Percentiles rank a stretch among this genome's conserved stretches.
Evolutionary conservation across 768 basidiomycete species (phyloP).

Genomic region (Tylopilus balloui): DNA sequence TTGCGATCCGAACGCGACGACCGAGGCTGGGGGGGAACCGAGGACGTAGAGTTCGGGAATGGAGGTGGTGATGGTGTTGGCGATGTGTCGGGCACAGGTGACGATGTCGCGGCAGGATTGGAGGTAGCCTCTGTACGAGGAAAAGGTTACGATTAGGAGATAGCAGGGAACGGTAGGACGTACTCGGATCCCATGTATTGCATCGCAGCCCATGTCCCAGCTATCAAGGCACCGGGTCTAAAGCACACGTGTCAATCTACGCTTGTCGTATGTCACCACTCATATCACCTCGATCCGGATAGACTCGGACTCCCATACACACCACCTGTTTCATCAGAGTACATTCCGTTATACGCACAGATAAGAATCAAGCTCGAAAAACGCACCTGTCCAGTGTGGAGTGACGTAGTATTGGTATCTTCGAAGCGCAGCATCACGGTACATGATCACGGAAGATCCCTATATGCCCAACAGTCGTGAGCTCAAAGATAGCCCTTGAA

Average conservation of each 20-base stretch:
- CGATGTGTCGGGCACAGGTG: constrained; percentile 64
- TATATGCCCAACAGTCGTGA: constrained; percentile 25
- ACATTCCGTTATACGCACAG: neutral
- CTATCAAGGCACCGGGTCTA: constrained; percentile 88
- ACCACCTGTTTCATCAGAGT: constrained; percentile 47
- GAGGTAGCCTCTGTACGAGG: constrained; percentile 67
- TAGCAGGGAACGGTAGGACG: constrained; percentile 23
- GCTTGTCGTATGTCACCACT: neutral
- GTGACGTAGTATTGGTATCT: constrained; percentile 84
- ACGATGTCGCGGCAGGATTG: constrained; percentile 84
- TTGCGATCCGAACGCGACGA: constrained; percentile 80
- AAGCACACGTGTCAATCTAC: neutral
- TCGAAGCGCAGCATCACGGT: constrained; percentile 71
- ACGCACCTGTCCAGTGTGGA: constrained; percentile 69
- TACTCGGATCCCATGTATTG: constrained; percentile 59
- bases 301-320: constrained; percentile 88
- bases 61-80: constrained; percentile 55
- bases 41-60: constrained; percentile 86
- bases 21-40: constrained; percentile 85
- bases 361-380: neutral
- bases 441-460: constrained; percentile 96
- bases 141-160: neutral
- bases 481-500: neutral
- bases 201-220: constrained; percentile 79
- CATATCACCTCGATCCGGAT: constrained; percentile 77